Evolutionary conservation across 2,329 filamentous ascomycete species (phyloP), one percentile per base, ranked within the genome.

Genomic region (Huntiella bhutanensis): DNA sequence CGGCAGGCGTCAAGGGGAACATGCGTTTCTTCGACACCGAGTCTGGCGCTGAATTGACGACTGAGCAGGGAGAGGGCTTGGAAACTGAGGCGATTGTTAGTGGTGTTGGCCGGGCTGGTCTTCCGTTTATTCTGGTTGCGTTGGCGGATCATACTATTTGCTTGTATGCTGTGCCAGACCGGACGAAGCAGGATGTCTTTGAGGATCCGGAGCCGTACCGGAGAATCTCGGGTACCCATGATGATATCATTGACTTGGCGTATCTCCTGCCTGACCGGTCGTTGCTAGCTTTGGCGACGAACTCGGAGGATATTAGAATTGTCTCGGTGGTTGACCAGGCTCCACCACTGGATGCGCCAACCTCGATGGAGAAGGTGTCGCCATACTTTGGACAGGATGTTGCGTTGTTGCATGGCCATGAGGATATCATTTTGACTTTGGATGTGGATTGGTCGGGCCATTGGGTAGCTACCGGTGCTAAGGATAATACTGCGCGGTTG

Each of bases 371-470:
- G 5, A 45, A 45, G 16, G 51, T 55, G 3, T 55, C 58, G 17
- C 64, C 65, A 17, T 91, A 87, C 58, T 95, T 96, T 59, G 91
- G 91, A 11, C 83, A 87, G 50, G 91, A 98, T 56, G 71, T 94
- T 35, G 83, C 79, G 2, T 67, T 91, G 17, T 69, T 98, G 2
- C 84, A 83, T 57, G 91, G 91, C 1, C 91, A 98, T 54, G 79
- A 87, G 43, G 91, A 98, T 54, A 95, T 98, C 44, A 82, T 98
- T 50, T 93, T 98, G 54, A 87, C 86, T 49, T 67, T 98, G 36
- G 87, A 95, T 58, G 78, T 85, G 2, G 91, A 98, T 62, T 94
- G 86, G 85, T 96, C 91, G 7, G 92, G 92, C 0, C 79, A 91
- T 59, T 98, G 91, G 91, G 73, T 98, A 35, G 88, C 82, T 10